These are phyloP conservation scores for Trichophyton mentagrophytes DNA, from an alignment of 2,329 filamentous ascomycete genomes.

Conservation along the genomic window DNA sequence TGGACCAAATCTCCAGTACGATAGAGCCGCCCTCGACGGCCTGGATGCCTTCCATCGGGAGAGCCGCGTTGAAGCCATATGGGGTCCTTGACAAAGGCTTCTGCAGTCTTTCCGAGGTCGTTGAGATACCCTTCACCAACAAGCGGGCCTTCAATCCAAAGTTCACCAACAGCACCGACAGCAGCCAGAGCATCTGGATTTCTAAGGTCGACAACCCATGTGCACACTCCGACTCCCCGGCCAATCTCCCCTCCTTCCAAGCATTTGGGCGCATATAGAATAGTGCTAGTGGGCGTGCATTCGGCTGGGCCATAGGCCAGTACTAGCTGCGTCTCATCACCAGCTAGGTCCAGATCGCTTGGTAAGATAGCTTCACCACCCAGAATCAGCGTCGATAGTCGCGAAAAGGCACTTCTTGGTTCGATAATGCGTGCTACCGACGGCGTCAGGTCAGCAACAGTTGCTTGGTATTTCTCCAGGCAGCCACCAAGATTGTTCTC, in stretches of 20 bases:
- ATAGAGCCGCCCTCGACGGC: slow-evolving; percentile 16
- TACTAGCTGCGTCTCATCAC: slow-evolving; percentile 22
- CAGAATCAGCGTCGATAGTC: slow-evolving; percentile 24
- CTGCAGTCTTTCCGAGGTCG: slow-evolving; percentile 12
- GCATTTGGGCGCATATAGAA: slow-evolving; percentile 24
- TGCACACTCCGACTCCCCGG: slow-evolving; percentile 11
- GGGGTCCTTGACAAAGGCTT: slow-evolving; percentile 12
- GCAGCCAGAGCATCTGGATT: slow-evolving; percentile 16
- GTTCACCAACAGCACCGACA: slow-evolving; percentile 29
- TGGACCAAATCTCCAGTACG: slow-evolving; percentile 17
- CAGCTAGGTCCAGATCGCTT: slow-evolving; percentile 17
- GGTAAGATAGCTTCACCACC: slow-evolving; percentile 19
- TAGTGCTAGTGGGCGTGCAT: slow-evolving; percentile 27
- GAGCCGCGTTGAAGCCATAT: neutral
- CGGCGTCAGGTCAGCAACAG: slow-evolving; percentile 47
- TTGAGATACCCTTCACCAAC: slow-evolving; percentile 27
- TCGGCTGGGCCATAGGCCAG: slow-evolving; percentile 23
- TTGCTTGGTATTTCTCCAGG: slow-evolving; percentile 40
- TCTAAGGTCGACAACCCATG: slow-evolving; percentile 17
- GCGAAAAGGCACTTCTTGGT: slow-evolving; percentile 30
- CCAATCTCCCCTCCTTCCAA: slow-evolving; percentile 25
- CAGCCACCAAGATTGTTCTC: slow-evolving; percentile 37
- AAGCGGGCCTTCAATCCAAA: slow-evolving; percentile 28
- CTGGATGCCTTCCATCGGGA: neutral
- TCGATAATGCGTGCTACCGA: slow-evolving; percentile 40